These are phyloP conservation scores for Leccinum broughii DNA, from an alignment of 768 basidiomycete species.

Conservation along the genomic window DNA sequence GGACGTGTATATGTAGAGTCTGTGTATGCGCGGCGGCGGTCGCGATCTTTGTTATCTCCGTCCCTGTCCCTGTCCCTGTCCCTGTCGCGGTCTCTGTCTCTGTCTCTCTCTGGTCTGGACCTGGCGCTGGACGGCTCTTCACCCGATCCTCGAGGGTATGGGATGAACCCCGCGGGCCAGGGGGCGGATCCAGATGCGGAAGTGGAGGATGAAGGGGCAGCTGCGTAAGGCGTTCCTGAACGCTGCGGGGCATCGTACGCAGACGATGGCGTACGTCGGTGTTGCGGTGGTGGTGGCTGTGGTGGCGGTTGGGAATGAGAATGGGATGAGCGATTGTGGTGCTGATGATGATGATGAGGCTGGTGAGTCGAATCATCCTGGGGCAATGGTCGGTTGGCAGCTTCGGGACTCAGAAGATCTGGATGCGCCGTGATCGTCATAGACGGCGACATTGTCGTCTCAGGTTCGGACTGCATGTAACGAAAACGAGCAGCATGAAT, in stretches of 20 bases:
- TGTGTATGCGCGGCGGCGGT: constrained; percentile 3
- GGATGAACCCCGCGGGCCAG: constrained; percentile 25
- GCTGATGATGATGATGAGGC: background rate
- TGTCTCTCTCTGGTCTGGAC: background rate
- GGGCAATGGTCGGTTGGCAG: constrained; percentile 32
- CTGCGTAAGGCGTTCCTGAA: constrained; percentile 14
- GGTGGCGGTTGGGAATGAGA: background rate
- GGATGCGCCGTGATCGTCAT: constrained; percentile 34
- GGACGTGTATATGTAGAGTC: background rate
- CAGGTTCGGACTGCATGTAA: constrained; percentile 39
- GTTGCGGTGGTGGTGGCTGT: background rate
- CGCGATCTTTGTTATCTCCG: background rate
- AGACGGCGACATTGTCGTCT: constrained; percentile 35
- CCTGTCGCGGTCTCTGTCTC: background rate
- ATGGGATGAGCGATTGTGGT: background rate
- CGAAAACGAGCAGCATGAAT: background rate
- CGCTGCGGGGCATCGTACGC: constrained; percentile 5
- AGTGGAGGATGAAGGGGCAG: background rate
- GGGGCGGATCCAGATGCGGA: background rate
- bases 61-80: background rate
- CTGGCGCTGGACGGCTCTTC: background rate
- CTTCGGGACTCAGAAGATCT: constrained; percentile 46
- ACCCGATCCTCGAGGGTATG: constrained; percentile 6
- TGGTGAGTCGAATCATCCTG: constrained; percentile 15
- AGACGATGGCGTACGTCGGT: background rate